Evolutionary conservation across 345 rosid species (phyloP), one percentile per base, ranked within the genome.

Genomic region (Moricandia arvensis): DNA sequence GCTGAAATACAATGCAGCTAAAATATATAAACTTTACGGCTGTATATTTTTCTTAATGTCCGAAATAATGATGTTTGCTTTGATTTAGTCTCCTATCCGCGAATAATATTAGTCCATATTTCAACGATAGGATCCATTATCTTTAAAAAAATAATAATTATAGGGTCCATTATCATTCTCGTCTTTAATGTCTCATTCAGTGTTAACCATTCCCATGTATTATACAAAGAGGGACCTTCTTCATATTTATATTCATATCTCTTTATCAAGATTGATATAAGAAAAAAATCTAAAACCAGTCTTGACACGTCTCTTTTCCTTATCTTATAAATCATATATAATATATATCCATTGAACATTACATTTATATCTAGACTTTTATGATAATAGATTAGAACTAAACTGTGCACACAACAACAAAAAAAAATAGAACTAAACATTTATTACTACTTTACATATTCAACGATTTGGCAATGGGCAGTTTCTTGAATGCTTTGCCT

Each of bases 111-210:
- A 24, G 66, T 64, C 62, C 54, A 71, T 58, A 77, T 15, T 64
- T 76, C 76, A 71, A 65, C 62, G 64, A 58, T n/a, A 21, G 24
- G 2, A 21, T 21, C 24, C 24, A 21, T 21, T 21, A 21, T 21
- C 24, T 21, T 21, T 0, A 21, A 21, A 21, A 21, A 21, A 21
- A 21, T 0, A 21, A 21, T 2, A 21, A 21, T 21, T 21, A 21
- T 21, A 77, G 72, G 75, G 72, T 77, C 80, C 75, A 70, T 64
- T 58, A 60, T 69, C 71, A 76, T 75, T 76, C 55, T 61, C 35
- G 29, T 69, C 79, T 71, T 58, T 59, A 33, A 34, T 77, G 72
- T 77, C 76, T 77, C 75, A 71, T 58, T 71, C 72, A 59, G 43
- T 73, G 66, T 75, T 60, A 65, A 73, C 66, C 61, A 55, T 53